phyloP scores from a whole-genome alignment of 805 yeast species.

The Candida manassasensis region DNA sequence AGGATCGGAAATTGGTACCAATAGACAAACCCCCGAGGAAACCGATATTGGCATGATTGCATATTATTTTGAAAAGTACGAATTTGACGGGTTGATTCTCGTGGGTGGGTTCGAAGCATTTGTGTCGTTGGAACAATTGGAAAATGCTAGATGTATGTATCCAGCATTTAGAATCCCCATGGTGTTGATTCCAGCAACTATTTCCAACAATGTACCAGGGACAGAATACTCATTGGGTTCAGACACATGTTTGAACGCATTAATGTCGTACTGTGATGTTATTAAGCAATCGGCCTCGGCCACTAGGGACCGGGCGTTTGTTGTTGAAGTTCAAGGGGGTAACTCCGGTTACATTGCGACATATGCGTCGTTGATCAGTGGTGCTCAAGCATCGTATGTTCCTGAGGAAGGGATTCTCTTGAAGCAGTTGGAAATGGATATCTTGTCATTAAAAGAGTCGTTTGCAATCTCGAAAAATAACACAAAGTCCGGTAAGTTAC shows the following conservation, averaged over 20 bases:
- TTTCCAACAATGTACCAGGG: slow-evolving; percentile 98
- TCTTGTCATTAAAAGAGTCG: slow-evolving; percentile 60
- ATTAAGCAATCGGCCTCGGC: slow-evolving; percentile 94
- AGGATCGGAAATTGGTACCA: slow-evolving; percentile 97
- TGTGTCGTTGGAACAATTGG: slow-evolving; percentile 74
- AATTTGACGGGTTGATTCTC: slow-evolving; percentile 82
- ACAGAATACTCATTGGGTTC: slow-evolving; percentile 93
- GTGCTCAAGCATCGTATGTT: slow-evolving; percentile 86
- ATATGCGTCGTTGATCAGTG: slow-evolving; percentile 76
- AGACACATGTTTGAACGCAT: slow-evolving; percentile 90
- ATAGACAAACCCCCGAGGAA: slow-evolving; percentile 75
- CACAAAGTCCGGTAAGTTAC: slow-evolving; percentile 77
- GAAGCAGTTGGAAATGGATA: slow-evolving; percentile 68
- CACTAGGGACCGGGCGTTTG: slow-evolving; percentile 88
- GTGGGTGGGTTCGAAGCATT: slow-evolving; percentile 99
- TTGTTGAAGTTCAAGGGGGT: slow-evolving; percentile 98
- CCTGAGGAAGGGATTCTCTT: slow-evolving; percentile 81
- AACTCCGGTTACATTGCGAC: slow-evolving; percentile 92
- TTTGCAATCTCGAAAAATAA: slow-evolving; percentile 74
- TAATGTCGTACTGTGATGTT: slow-evolving; percentile 90
- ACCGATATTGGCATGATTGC: slow-evolving; percentile 87
- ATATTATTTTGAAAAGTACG: slow-evolving; percentile 83
- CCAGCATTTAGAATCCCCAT: slow-evolving; percentile 94
- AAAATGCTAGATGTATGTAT: slow-evolving; percentile 67
- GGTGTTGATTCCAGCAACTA: slow-evolving; percentile 91